Percentiles rank a stretch among this genome's conserved stretches.
phyloP scores from a whole-genome alignment of 2,329 filamentous ascomycete species.

The Rugonectria rugulosa region DNA sequence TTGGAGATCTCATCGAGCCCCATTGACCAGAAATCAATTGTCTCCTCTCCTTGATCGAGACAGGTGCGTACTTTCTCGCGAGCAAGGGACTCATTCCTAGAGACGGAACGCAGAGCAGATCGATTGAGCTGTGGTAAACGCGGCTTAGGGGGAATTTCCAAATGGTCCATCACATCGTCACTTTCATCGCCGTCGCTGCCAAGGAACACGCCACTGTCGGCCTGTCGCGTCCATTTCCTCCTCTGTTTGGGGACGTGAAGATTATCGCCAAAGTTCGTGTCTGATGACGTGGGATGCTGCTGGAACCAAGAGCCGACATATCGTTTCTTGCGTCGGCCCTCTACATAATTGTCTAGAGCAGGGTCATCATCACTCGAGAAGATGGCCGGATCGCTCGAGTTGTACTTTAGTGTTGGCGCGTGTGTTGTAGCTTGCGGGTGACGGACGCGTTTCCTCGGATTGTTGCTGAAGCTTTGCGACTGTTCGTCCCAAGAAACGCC shows the following conservation, averaged over 20 bases:
- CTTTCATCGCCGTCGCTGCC: slow-evolving; percentile 64
- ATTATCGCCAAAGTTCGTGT: slow-evolving; percentile 55
- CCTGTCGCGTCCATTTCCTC: slow-evolving; percentile 63
- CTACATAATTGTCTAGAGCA: slow-evolving; percentile 69
- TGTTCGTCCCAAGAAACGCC: slow-evolving; percentile 49
- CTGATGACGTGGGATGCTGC: slow-evolving; percentile 61
- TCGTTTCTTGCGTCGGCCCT: slow-evolving; percentile 65
- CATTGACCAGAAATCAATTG: slow-evolving; percentile 67
- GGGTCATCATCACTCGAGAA: slow-evolving; percentile 79
- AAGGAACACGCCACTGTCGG: slow-evolving; percentile 76
- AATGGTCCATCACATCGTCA: slow-evolving; percentile 47
- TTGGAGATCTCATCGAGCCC: slow-evolving; percentile 63
- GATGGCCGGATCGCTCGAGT: slow-evolving; percentile 74
- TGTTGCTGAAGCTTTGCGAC: slow-evolving; percentile 49
- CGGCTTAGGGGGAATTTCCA: slow-evolving; percentile 43
- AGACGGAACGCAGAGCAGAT: slow-evolving; percentile 40
- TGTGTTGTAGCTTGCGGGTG: slow-evolving; percentile 35
- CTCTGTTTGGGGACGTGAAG: slow-evolving; percentile 50
- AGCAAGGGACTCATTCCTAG: slow-evolving; percentile 53
- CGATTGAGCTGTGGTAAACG: slow-evolving; percentile 50
- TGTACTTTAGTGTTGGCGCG: slow-evolving; percentile 49
- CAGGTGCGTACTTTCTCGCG: slow-evolving; percentile 58
- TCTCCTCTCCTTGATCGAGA: slow-evolving; percentile 65
- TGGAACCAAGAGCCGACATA: slow-evolving; percentile 75
- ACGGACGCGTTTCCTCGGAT: slow-evolving; percentile 50